phyloP scores from a whole-genome alignment of 208 protist species.

The Acanthamoeba healyi region DNA sequence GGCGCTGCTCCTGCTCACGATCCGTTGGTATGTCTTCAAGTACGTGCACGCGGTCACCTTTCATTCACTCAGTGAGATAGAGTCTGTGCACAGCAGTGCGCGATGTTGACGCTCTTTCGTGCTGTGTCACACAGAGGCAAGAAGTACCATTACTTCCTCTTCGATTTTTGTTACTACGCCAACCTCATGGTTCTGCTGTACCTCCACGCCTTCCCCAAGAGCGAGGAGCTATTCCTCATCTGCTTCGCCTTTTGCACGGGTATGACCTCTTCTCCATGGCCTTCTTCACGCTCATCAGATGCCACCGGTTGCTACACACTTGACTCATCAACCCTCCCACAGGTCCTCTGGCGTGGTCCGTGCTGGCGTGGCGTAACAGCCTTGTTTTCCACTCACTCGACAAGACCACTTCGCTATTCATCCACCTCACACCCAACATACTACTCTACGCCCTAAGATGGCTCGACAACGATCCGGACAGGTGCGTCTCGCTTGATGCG shows the following conservation, averaged over 20 bases:
- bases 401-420: conserved; percentile 86
- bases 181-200: conserved; percentile 73
- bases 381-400: conserved; percentile 89
- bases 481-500: background rate
- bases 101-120: background rate
- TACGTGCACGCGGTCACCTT: background rate
- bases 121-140: background rate
- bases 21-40: conserved; percentile 59
- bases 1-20: background rate
- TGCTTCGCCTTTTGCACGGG: conserved; percentile 65
- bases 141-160: conserved; percentile 86
- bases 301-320: background rate
- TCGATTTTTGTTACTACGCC: conserved; percentile 83
- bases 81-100: too few species aligned
- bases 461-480: conserved; percentile 55
- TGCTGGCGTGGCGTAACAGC: conserved; percentile 84
- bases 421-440: conserved; percentile 85
- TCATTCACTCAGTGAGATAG: too few species aligned
- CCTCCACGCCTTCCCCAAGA: conserved; percentile 63
- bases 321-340: background rate
- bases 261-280: conserved; percentile 34
- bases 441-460: conserved; percentile 78
- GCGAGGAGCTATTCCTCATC: background rate
- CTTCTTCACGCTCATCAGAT: background rate
- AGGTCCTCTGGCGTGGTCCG: conserved; percentile 84